These are phyloP conservation scores for Sutorius australiensis DNA, from an alignment of 768 basidiomycete species.

Conservation along the genomic window DNA sequence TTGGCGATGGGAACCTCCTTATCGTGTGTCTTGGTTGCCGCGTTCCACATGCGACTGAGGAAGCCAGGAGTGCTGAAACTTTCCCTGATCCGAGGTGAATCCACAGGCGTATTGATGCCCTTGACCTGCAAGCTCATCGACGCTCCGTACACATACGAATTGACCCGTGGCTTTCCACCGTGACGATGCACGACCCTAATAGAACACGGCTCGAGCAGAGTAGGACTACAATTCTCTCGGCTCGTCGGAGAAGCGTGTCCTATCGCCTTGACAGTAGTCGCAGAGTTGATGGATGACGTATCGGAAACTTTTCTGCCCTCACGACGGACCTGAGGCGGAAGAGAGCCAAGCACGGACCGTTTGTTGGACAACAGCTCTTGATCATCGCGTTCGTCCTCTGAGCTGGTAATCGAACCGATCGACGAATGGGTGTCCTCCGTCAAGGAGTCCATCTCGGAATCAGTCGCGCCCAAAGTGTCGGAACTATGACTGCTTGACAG, in stretches of 20 bases:
- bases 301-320: slow-evolving; percentile 38
- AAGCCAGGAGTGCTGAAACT: slow-evolving; percentile 48
- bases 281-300: slow-evolving; percentile 33
- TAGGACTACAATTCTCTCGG: slow-evolving; percentile 16
- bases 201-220: slow-evolving; percentile 16
- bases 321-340: slow-evolving; percentile 42
- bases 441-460: slow-evolving; percentile 60
- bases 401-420: slow-evolving; percentile 46
- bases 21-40: slow-evolving; percentile 44
- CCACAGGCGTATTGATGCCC: slow-evolving; percentile 7
- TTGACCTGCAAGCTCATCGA: slow-evolving; percentile 17
- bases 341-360: slow-evolving; percentile 45
- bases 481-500: slow-evolving; percentile 41
- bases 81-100: slow-evolving; percentile 27
- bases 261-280: slow-evolving; percentile 34
- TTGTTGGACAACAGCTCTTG: slow-evolving; percentile 25
- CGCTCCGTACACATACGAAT: slow-evolving; percentile 27
- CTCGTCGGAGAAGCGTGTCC: slow-evolving; percentile 19
- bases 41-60: slow-evolving; percentile 74
- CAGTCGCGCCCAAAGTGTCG: slow-evolving; percentile 41
- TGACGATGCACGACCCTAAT: slow-evolving; percentile 29
- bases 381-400: slow-evolving; percentile 41
- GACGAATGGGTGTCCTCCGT: slow-evolving; percentile 63
- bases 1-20: slow-evolving; percentile 19
- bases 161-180: slow-evolving; percentile 22